Evolutionary conservation across 768 basidiomycete genomes (phyloP).

Genomic region (Lactarius hengduanensis): DNA sequence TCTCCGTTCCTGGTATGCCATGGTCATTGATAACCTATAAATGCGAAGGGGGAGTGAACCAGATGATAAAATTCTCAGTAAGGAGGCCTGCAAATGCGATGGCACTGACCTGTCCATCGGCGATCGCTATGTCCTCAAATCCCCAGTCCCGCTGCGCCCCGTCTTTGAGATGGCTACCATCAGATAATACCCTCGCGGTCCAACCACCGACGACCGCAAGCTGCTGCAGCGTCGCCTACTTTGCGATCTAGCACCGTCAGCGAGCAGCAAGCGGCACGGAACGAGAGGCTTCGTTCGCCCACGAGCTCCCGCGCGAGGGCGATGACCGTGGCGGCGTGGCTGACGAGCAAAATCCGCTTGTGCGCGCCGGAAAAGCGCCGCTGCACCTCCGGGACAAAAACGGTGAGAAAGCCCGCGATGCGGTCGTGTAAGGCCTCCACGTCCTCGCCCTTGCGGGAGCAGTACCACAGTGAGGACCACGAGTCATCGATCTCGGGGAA

Average conservation of each 20-base stretch:
- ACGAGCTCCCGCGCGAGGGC: slow-evolving; percentile 59
- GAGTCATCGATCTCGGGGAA: slow-evolving; percentile 58
- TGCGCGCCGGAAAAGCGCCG: slow-evolving; percentile 45
- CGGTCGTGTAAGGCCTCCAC: slow-evolving; percentile 62
- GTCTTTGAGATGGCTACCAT: slow-evolving; percentile 56
- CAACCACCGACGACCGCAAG: slow-evolving; percentile 43
- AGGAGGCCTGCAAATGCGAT: neutral
- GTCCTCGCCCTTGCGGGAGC: slow-evolving; percentile 72
- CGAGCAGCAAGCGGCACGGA: slow-evolving; percentile 72
- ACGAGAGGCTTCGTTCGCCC: slow-evolving; percentile 41
- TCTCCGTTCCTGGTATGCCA: slow-evolving; percentile 67
- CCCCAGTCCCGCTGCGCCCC: slow-evolving; percentile 75
- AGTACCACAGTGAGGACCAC: slow-evolving; percentile 65
- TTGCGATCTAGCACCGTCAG: slow-evolving; percentile 54
- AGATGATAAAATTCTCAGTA: neutral
- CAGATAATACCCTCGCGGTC: slow-evolving; percentile 48
- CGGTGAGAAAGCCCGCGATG: slow-evolving; percentile 47
- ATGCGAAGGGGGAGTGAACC: neutral
- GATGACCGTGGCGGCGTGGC: slow-evolving; percentile 75
- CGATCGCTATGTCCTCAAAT: slow-evolving; percentile 66
- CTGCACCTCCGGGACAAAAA: slow-evolving; percentile 53
- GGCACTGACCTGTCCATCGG: slow-evolving; percentile 55
- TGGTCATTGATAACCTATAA: slow-evolving; percentile 65
- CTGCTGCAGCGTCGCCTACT: slow-evolving; percentile 25
- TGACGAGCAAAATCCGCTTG: slow-evolving; percentile 57